A percentile compares a stretch with the other conserved stretches of the same genome.
Evolutionary conservation across 139 green algal species (phyloP).

Genomic region (Eudorina sp.): DNA sequence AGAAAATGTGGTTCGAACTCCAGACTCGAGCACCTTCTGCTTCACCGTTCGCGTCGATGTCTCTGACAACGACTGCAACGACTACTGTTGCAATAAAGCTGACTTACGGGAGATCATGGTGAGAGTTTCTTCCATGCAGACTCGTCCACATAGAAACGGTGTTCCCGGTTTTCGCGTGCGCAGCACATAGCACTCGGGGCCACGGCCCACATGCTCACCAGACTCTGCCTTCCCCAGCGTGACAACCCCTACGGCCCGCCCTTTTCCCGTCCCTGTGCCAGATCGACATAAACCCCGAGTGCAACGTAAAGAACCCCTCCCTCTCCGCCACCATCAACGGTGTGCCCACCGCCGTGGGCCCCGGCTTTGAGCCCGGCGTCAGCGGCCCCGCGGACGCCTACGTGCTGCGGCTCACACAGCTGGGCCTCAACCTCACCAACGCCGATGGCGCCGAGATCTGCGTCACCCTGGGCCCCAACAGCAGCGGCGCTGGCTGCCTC

Average conservation of each 20-base stretch:
- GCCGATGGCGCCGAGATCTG: background rate
- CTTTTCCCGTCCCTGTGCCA: background rate
- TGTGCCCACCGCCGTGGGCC: background rate
- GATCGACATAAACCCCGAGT: background rate
- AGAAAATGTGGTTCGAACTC: too few species aligned
- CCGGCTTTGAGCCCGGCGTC: background rate
- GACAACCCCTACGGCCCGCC: background rate
- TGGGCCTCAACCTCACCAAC: background rate
- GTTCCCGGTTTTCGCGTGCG: too few species aligned
- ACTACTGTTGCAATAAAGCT: background rate
- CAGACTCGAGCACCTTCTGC: background rate
- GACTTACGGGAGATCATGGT: conserved; percentile 13
- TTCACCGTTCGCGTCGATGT: background rate
- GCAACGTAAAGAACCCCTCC: background rate
- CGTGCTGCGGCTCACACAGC: background rate
- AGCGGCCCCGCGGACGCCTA: background rate
- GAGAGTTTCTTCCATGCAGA: background rate
- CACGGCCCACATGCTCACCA: background rate
- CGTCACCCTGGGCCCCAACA: background rate
- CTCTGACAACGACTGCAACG: background rate
- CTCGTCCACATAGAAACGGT: too few species aligned
- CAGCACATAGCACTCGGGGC: background rate
- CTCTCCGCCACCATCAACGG: background rate
- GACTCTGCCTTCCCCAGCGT: background rate
- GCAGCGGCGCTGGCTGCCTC: background rate